Evolutionary conservation across 176 grass and related monocot species (phyloP).

Genomic region (Oryza meyeriana): DNA sequence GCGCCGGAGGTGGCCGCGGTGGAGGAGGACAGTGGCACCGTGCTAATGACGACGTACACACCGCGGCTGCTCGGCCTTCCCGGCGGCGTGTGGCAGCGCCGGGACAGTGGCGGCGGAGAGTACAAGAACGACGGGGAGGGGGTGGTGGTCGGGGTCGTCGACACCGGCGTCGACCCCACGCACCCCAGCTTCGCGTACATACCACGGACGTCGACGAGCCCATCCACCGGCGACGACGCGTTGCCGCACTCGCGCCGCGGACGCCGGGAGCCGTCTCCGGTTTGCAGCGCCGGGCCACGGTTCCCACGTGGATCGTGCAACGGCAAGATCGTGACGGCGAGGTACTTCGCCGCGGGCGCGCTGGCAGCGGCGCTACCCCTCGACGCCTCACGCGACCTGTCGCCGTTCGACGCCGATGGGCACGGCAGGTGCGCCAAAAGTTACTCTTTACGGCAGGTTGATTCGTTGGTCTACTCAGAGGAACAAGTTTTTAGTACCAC

Average conservation of each 20-base stretch:
- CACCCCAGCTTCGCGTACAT: conserved; percentile 59
- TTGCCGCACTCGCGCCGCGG: neutral
- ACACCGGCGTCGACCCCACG: conserved; percentile 53
- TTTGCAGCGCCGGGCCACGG: conserved; percentile 20
- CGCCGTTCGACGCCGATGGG: conserved; percentile 57
- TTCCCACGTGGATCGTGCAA: conserved; percentile 62
- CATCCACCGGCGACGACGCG: neutral
- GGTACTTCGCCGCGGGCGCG: conserved; percentile 51
- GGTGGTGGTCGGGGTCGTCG: conserved; percentile 57
- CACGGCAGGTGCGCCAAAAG: conserved; percentile 52
- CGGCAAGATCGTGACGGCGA: conserved; percentile 59
- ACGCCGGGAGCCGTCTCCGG: neutral
- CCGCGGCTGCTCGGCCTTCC: conserved; percentile 48
- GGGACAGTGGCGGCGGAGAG: neutral
- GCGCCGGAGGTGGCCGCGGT: conserved; percentile 38
- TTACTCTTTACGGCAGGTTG: too few relatives aligned
- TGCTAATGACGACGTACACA: conserved; percentile 64
- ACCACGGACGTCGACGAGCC: neutral
- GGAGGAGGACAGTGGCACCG: conserved; percentile 48
- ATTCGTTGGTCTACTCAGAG: neutral
- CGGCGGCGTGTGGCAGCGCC: conserved; percentile 22
- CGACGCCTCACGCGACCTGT: conserved; percentile 50
- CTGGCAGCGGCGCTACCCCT: conserved; percentile 30
- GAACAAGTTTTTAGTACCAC: too few relatives aligned
- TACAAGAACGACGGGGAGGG: conserved; percentile 40